Percentiles rank a stretch among this genome's conserved stretches.
These are phyloP conservation scores for Pueraria montana DNA, from an alignment of 306 rosid genomes.

Conservation along the genomic window DNA sequence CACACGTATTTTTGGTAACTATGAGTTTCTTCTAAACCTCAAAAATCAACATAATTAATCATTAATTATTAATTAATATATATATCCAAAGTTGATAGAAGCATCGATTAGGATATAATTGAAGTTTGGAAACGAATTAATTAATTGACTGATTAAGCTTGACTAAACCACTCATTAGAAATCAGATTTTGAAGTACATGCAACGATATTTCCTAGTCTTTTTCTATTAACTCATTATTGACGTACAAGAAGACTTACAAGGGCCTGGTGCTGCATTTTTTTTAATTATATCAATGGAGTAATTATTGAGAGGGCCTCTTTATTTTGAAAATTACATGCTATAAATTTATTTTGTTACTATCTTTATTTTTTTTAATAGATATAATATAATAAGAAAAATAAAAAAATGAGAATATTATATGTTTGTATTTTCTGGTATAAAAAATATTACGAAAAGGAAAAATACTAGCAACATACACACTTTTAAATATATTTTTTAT, in stretches of 20 bases:
- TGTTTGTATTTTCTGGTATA: too few relatives aligned
- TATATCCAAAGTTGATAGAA: not conserved
- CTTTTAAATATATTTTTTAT: too few relatives aligned
- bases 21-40: not conserved
- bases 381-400: too few relatives aligned
- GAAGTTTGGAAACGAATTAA: constrained; percentile 8
- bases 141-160: constrained; percentile 19
- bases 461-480: too few relatives aligned
- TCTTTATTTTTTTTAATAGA: too few relatives aligned
- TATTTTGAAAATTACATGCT: too few relatives aligned
- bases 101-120: not conserved
- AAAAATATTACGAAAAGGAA: too few relatives aligned
- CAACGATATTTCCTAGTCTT: not conserved
- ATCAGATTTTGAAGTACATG: not conserved
- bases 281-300: too few relatives aligned
- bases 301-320: not conserved
- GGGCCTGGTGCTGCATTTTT: too few relatives aligned
- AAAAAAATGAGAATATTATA: too few relatives aligned
- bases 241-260: not conserved
- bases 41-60: not conserved
- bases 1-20: not conserved
- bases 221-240: constrained; percentile 6
- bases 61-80: not conserved
- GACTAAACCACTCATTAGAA: constrained; percentile 10
- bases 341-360: too few relatives aligned